Evolutionary conservation across 768 basidiomycete species (phyloP).

Genomic region (Trametes coccinea): DNA sequence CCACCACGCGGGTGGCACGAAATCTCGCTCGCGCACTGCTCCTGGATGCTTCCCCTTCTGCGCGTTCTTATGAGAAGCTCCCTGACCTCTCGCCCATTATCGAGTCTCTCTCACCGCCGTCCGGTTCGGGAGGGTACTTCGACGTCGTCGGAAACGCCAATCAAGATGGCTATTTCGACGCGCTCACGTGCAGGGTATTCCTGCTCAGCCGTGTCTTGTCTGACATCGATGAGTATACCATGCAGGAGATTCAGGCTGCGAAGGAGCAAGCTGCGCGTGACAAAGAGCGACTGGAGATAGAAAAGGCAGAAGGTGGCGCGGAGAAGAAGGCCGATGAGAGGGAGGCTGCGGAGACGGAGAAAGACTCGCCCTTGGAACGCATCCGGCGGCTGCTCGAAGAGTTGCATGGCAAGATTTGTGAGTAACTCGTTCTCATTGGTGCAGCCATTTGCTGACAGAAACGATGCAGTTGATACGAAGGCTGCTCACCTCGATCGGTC

Average conservation of each 20-base stretch:
- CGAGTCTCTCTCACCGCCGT: slow-evolving; percentile 47
- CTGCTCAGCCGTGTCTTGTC: slow-evolving; percentile 62
- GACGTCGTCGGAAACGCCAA: slow-evolving; percentile 49
- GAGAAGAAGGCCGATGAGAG: not conserved
- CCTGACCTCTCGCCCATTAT: slow-evolving; percentile 55
- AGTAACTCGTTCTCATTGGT: slow-evolving; percentile 26
- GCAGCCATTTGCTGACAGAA: not conserved
- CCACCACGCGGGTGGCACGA: slow-evolving; percentile 55
- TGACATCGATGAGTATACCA: slow-evolving; percentile 57
- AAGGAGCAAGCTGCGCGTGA: slow-evolving; percentile 2
- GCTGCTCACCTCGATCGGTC: slow-evolving; percentile 78
- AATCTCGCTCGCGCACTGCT: slow-evolving; percentile 57
- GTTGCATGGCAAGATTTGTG: slow-evolving; percentile 64
- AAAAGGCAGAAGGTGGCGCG: slow-evolving; percentile 38
- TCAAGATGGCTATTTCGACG: slow-evolving; percentile 56
- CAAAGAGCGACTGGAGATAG: slow-evolving; percentile 31
- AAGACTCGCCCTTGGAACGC: slow-evolving; percentile 39
- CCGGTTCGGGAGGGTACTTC: slow-evolving; percentile 48
- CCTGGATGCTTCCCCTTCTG: not conserved
- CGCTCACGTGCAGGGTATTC: slow-evolving; percentile 53
- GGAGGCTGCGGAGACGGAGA: not conserved
- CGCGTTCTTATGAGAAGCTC: slow-evolving; percentile 23
- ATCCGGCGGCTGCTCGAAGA: slow-evolving; percentile 50
- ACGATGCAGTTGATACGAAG: slow-evolving; percentile 60
- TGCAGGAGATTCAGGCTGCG: slow-evolving; percentile 40